Percentiles rank a stretch among this genome's conserved stretches.
These are phyloP conservation scores for Fusarium tanahbumbuense DNA, from an alignment of 2,329 filamentous ascomycete genomes.

Conservation along the genomic window DNA sequence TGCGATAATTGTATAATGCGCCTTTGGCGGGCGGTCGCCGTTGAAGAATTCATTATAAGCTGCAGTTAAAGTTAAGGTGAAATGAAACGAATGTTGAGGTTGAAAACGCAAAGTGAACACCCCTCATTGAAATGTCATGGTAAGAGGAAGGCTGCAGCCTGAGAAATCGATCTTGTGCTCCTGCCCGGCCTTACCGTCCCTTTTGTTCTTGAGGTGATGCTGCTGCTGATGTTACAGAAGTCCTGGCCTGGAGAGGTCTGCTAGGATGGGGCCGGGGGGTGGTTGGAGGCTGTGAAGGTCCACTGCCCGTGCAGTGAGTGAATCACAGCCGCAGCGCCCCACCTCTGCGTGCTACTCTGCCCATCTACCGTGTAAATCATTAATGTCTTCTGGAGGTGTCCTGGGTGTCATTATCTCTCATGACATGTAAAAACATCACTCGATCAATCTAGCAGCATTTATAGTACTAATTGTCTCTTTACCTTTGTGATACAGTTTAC, in stretches of 20 bases:
- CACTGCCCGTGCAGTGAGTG: slow-evolving; percentile 40
- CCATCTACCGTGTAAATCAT: not conserved
- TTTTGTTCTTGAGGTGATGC: slow-evolving; percentile 32
- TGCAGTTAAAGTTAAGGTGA: slow-evolving; percentile 11
- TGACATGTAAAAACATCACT: not conserved
- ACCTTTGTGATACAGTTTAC: not conserved
- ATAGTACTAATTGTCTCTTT: too few species aligned
- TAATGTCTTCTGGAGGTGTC: not conserved
- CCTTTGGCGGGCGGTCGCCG: slow-evolving; percentile 55
- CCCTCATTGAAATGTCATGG: slow-evolving; percentile 18
- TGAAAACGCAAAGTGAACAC: slow-evolving; percentile 4
- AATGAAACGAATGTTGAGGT: slow-evolving; percentile 5
- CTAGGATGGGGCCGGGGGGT: slow-evolving; percentile 4
- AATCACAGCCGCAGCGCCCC: slow-evolving; percentile 44
- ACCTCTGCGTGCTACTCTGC: slow-evolving; percentile 14
- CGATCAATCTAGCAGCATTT: not conserved
- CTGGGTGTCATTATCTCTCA: not conserved
- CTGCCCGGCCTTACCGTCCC: slow-evolving; percentile 22
- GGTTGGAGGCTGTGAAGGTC: slow-evolving; percentile 32
- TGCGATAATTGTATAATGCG: slow-evolving; percentile 63
- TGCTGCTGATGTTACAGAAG: slow-evolving; percentile 27
- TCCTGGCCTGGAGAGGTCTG: slow-evolving; percentile 7
- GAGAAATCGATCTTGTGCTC: slow-evolving; percentile 3
- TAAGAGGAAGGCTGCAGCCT: slow-evolving; percentile 20
- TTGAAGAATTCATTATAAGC: slow-evolving; percentile 48